Evolutionary conservation across 768 basidiomycete genomes (phyloP).

Genomic region (Hygrophorus pudorinus): DNA sequence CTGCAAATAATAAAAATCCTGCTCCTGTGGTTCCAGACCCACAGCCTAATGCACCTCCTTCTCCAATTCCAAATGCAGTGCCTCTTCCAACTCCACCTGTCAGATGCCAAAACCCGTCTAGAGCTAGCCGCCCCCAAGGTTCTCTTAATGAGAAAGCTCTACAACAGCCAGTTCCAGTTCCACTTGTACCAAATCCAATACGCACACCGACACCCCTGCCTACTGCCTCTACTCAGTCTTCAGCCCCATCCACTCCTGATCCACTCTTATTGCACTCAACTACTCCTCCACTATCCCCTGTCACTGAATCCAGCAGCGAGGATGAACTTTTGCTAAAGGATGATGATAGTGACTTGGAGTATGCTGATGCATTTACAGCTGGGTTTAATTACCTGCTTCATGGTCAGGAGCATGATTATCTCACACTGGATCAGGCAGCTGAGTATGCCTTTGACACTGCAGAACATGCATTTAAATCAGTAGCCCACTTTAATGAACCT

Average conservation of each 20-base stretch:
- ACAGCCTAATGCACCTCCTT: neutral
- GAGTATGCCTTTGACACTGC: too few relatives aligned
- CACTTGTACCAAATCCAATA: too few relatives aligned
- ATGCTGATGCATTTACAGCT: neutral
- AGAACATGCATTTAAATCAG: too few relatives aligned
- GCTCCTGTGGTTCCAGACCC: neutral
- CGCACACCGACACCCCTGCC: neutral
- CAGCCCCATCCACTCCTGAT: constrained; percentile 1
- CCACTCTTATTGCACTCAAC: neutral
- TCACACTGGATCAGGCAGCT: too few relatives aligned
- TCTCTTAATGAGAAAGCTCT: neutral
- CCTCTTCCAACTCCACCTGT: neutral
- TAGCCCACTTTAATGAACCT: too few relatives aligned
- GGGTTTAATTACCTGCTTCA: neutral
- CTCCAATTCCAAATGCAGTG: too few relatives aligned
- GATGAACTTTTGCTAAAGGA: constrained; percentile 4
- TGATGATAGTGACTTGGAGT: constrained; percentile 6
- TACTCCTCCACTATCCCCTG: neutral
- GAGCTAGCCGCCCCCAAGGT: neutral
- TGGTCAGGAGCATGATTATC: neutral
- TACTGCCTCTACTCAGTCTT: neutral
- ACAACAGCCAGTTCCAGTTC: too few relatives aligned
- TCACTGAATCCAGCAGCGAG: neutral
- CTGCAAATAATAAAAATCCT: constrained; percentile 1
- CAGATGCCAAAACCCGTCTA: neutral